Conservation (phyloP, 2,329 filamentous ascomycete species). For the Purpureocillium lavendulum region DNA sequence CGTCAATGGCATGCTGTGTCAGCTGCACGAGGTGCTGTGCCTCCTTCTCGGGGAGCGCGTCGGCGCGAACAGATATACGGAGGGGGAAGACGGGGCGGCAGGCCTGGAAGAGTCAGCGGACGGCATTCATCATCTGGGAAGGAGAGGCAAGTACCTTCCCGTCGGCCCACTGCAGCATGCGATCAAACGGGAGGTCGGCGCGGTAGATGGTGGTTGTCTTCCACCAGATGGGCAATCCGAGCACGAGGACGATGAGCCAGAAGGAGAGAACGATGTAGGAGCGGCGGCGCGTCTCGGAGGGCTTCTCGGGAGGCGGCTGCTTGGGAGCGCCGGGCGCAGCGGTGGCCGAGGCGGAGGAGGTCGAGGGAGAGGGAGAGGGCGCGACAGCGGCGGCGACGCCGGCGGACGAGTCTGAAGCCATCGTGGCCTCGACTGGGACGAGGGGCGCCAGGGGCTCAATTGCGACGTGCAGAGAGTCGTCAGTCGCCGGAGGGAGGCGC, state of each 20-base stretch:
- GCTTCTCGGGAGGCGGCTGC: conserved; percentile 69
- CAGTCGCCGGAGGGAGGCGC: too few relatives aligned
- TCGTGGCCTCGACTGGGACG: not conserved
- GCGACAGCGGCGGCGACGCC: conserved; percentile 11
- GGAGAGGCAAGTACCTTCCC: not conserved
- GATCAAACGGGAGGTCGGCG: conserved; percentile 70
- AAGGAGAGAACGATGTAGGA: conserved; percentile 76
- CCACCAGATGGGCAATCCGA: conserved; percentile 94
- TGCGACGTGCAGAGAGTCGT: too few relatives aligned
- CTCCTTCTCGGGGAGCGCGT: conserved; percentile 56
- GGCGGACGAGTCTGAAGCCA: conserved; percentile 10
- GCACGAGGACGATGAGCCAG: conserved; percentile 74
- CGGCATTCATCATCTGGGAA: not conserved
- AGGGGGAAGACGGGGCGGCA: conserved; percentile 86
- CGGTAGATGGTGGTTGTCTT: conserved; percentile 88
- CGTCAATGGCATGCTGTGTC: conserved; percentile 82
- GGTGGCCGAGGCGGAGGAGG: conserved; percentile 8
- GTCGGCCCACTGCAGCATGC: conserved; percentile 47
- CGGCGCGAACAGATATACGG: conserved; percentile 67
- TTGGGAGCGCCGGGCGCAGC: conserved; percentile 9
- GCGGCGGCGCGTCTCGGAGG: conserved; percentile 60
- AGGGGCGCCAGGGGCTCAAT: not conserved
- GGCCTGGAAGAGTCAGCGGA: conserved; percentile 43
- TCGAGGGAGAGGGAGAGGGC: too few relatives aligned
- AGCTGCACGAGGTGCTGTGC: conserved; percentile 65